Evolutionary conservation across 441 rosid genomes (phyloP).

Genomic region (Kokia cookei): DNA sequence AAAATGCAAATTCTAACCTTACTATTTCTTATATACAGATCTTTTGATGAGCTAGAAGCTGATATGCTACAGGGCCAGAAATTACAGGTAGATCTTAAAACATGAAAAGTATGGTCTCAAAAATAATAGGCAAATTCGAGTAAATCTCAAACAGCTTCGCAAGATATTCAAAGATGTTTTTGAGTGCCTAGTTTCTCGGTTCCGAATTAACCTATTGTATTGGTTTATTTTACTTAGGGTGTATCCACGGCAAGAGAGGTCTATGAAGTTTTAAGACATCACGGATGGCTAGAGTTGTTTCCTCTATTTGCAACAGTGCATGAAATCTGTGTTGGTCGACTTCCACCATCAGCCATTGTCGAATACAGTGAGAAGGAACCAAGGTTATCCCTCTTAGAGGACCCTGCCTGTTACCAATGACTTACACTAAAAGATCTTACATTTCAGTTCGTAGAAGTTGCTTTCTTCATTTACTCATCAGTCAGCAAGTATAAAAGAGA

Average conservation of each 20-base stretch:
- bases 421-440: neutral
- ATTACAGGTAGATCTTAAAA: constrained; percentile 55
- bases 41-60: constrained; percentile 95
- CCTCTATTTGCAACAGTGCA: constrained; percentile 89
- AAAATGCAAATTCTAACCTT: constrained; percentile 4
- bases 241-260: constrained; percentile 93
- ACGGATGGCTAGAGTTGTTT: constrained; percentile 84
- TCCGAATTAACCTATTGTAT: neutral
- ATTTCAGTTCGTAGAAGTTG: neutral
- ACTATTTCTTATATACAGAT: constrained; percentile 38
- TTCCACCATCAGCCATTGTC: constrained; percentile 82
- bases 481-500: neutral
- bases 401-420: constrained; percentile 7
- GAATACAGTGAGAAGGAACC: constrained; percentile 72
- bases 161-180: neutral
- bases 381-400: constrained; percentile 30
- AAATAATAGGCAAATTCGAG: no score
- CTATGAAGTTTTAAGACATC: constrained; percentile 63
- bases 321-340: constrained; percentile 64
- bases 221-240: constrained; percentile 41
- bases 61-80: constrained; percentile 95
- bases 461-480: constrained; percentile 3
- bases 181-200: neutral
- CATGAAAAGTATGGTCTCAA: no score
- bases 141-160: no score